These are phyloP conservation scores for Wallemia ichthyophaga DNA, from an alignment of 1,284 basidiomycete genomes.

Conservation along the genomic window DNA sequence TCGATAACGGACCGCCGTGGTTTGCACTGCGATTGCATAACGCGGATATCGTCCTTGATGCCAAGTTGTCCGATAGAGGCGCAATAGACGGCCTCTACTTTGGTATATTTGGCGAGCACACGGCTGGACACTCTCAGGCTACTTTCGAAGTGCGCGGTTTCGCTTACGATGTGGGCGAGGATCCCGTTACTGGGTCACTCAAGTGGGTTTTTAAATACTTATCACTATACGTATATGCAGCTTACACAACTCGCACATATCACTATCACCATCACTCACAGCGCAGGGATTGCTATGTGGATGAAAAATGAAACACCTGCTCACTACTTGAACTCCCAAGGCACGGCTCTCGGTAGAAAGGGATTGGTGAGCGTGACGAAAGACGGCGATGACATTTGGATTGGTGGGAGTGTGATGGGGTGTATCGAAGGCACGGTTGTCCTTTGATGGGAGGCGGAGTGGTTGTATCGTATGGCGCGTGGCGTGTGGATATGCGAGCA, in stretches of 20 bases:
- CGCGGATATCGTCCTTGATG: neutral
- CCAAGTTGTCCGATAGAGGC: neutral
- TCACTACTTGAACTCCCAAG: neutral
- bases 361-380: neutral
- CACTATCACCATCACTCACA: neutral
- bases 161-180: neutral
- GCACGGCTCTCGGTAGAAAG: neutral
- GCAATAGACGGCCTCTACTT: neutral
- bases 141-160: neutral
- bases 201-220: neutral
- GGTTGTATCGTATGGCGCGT: no score
- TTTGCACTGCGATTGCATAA: neutral
- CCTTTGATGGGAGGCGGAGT: neutral
- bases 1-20: neutral
- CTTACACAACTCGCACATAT: no score
- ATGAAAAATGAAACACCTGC: neutral
- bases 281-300: neutral
- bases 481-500: no score
- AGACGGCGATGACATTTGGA: neutral
- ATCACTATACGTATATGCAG: no score
- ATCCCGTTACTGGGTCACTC: neutral
- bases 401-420: neutral
- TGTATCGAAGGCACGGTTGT: neutral
- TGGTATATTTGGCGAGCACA: neutral
- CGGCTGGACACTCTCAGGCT: neutral